Percentiles rank a stretch among this genome's conserved stretches.
These are phyloP conservation scores for Cyclostephanos tholiformis DNA, from an alignment of 108 stramenopile species.

Conservation along the genomic window DNA sequence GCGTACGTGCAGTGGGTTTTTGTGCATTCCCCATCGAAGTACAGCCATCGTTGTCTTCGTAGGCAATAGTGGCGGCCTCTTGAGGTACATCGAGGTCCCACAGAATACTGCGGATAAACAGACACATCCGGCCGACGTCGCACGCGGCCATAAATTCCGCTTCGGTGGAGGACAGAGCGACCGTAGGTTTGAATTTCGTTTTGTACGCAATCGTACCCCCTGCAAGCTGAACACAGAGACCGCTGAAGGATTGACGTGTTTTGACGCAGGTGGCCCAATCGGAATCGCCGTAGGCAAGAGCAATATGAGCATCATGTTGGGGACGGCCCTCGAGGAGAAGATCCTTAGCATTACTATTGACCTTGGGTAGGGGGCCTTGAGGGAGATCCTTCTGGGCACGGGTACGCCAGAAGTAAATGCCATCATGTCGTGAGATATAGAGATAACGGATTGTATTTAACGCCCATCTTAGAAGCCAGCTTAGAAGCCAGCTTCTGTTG, in stretches of 20 bases:
- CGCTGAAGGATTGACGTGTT: slow-evolving; percentile 33
- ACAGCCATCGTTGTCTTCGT: slow-evolving; percentile 32
- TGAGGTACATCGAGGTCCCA: slow-evolving; percentile 40
- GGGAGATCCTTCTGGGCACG: slow-evolving; percentile 4
- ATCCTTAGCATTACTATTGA: background rate
- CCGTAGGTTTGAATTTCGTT: too few relatives aligned
- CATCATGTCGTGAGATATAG: slow-evolving; percentile 2
- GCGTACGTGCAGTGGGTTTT: slow-evolving; percentile 16
- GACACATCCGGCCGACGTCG: slow-evolving; percentile 33
- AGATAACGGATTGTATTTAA: slow-evolving; percentile 26
- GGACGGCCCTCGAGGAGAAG: background rate
- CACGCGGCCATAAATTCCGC: slow-evolving; percentile 21
- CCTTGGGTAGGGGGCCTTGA: background rate
- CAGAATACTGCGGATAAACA: slow-evolving; percentile 29
- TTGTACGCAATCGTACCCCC: too few relatives aligned
- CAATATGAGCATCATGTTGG: background rate
- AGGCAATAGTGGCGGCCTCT: slow-evolving; percentile 18
- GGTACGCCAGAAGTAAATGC: slow-evolving; percentile 31
- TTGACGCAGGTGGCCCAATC: slow-evolving; percentile 35
- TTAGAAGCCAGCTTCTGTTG: slow-evolving; percentile 2
- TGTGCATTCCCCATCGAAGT: slow-evolving; percentile 18
- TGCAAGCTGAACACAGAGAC: slow-evolving; percentile 24
- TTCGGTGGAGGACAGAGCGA: too few relatives aligned
- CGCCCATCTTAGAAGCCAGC: too few relatives aligned
- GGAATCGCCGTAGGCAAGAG: slow-evolving; percentile 25